These are phyloP conservation scores for Exophiala bonariae DNA, from an alignment of 2,329 filamentous ascomycete genomes.

Conservation along the genomic window DNA sequence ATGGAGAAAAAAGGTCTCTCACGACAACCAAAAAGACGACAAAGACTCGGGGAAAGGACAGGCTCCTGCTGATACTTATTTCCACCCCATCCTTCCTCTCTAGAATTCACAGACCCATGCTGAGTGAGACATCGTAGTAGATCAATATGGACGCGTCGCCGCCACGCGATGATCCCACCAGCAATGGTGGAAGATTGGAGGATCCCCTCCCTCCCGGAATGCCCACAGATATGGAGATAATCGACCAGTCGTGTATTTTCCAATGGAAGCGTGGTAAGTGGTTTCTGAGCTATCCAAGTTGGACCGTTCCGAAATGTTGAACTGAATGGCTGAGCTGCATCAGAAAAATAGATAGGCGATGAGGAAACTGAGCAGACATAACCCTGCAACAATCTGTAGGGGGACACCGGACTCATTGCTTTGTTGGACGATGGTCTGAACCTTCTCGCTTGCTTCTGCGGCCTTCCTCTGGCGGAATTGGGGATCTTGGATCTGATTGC, in stretches of 20 bases:
- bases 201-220: background rate
- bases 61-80: too few relatives aligned
- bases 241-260: background rate
- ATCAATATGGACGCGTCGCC: too few relatives aligned
- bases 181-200: too few relatives aligned
- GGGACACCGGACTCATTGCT: slow-evolving; percentile 64
- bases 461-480: slow-evolving; percentile 78
- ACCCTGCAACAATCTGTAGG: slow-evolving; percentile 76
- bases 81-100: too few relatives aligned
- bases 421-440: slow-evolving; percentile 54
- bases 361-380: slow-evolving; percentile 89
- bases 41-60: background rate
- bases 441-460: slow-evolving; percentile 55
- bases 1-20: slow-evolving; percentile 6
- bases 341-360: slow-evolving; percentile 97
- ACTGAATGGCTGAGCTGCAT: slow-evolving; percentile 23
- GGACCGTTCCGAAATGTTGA: too few relatives aligned
- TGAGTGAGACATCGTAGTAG: too few relatives aligned
- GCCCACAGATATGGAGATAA: background rate
- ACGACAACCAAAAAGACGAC: slow-evolving; percentile 5
- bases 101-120: too few relatives aligned
- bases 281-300: too few relatives aligned
- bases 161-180: too few relatives aligned
- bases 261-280: too few relatives aligned
- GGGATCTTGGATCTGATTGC: slow-evolving; percentile 62